Evolutionary conservation across 352 stramenopile species (phyloP).

Genomic region (Hyaloperonospora brassicae): DNA sequence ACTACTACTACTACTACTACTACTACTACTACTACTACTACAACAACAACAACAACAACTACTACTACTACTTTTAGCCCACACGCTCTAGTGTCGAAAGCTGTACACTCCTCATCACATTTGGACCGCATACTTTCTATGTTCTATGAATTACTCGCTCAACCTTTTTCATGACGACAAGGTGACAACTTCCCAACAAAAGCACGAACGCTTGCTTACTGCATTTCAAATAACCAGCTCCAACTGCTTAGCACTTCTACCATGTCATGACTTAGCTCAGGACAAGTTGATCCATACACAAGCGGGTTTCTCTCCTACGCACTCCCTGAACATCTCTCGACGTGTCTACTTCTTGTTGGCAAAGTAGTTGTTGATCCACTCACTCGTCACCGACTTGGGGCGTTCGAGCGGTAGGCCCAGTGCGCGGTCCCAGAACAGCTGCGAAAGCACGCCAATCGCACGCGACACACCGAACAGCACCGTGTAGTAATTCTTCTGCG

Average conservation of each 20-base stretch:
- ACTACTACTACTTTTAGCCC: too few species aligned
- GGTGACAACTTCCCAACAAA: too few species aligned
- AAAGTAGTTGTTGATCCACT: slow-evolving; percentile 96
- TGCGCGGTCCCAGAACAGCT: slow-evolving; percentile 98
- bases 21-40: too few species aligned
- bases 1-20: too few species aligned
- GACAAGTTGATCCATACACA: slow-evolving; percentile 12
- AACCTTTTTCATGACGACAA: too few species aligned
- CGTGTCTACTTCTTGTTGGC: slow-evolving; percentile 68
- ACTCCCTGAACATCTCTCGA: not conserved
- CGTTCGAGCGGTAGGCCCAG: slow-evolving; percentile 96
- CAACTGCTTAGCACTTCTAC: slow-evolving; percentile 19
- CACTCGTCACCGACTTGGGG: slow-evolving; percentile 97
- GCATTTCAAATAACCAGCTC: slow-evolving; percentile 36
- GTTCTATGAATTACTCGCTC: too few species aligned
- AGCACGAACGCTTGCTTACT: slow-evolving; percentile 13
- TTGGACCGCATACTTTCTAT: too few species aligned
- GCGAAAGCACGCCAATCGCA: slow-evolving; percentile 95
- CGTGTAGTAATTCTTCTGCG: slow-evolving; percentile 99
- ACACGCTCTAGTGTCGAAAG: too few species aligned
- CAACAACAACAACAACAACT: too few species aligned
- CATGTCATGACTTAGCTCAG: slow-evolving; percentile 15
- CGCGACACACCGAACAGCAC: slow-evolving; percentile 98
- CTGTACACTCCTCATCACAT: too few species aligned
- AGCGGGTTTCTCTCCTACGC: not conserved